Conservation (phyloP, 106 monocot species). For the Dendrobium officinale region DNA sequence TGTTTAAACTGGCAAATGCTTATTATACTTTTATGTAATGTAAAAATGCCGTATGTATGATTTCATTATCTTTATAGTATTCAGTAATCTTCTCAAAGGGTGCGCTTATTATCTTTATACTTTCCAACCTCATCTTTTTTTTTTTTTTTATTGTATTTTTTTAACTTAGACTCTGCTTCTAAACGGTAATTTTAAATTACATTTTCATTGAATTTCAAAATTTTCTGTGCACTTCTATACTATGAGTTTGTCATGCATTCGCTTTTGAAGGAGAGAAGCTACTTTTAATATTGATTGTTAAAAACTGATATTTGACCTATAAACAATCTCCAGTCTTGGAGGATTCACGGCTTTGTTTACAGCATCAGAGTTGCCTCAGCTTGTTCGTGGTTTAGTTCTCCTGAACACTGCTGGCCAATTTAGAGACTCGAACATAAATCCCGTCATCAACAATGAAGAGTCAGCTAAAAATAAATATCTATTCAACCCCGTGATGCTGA, state of each 20-base stretch:
- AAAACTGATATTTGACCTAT: constrained; percentile 2
- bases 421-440: constrained; percentile 24
- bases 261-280: background rate
- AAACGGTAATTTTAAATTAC: background rate
- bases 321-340: constrained; percentile 61
- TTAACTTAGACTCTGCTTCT: background rate
- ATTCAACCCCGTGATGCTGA: constrained; percentile 72
- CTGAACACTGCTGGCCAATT: constrained; percentile 98
- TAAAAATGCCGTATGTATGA: background rate
- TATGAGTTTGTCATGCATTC: background rate
- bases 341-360: constrained; percentile 89
- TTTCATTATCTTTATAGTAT: background rate
- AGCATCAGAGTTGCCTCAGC: constrained; percentile 58
- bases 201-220: background rate
- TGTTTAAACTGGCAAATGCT: background rate
- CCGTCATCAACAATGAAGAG: constrained; percentile 23
- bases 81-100: background rate
- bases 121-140: background rate
- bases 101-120: background rate
- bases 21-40: background rate
- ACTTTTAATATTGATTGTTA: background rate
- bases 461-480: constrained; percentile 34
- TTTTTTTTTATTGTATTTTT: background rate
- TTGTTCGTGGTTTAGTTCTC: constrained; percentile 56
- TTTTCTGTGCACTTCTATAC: background rate